Conservation (phyloP, 2,329 filamentous ascomycete genomes). For the Teratosphaeria viscida region DNA sequence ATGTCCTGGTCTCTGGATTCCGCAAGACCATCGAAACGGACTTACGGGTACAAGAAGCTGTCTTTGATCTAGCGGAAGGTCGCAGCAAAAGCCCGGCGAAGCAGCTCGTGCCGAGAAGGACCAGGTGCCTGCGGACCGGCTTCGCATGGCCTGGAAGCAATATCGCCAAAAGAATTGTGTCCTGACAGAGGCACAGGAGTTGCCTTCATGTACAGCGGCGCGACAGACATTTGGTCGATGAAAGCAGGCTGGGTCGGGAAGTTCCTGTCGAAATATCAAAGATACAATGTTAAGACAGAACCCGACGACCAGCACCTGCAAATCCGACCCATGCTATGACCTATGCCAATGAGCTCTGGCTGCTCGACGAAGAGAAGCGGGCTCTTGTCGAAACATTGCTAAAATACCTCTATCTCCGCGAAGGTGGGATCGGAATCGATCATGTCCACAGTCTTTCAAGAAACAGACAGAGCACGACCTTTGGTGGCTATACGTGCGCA, state of each 20-base stretch:
- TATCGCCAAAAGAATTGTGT: background rate
- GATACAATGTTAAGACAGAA: background rate
- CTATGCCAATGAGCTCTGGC: background rate
- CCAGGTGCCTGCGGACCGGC: background rate
- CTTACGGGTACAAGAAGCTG: background rate
- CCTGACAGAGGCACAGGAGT: background rate
- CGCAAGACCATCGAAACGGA: background rate
- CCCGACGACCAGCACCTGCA: background rate
- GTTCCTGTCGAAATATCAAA: background rate
- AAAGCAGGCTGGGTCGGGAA: background rate
- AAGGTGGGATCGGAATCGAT: background rate
- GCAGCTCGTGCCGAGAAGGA: background rate
- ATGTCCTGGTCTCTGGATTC: background rate
- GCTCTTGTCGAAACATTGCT: background rate
- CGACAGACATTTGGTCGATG: background rate
- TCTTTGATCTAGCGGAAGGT: background rate
- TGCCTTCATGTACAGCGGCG: background rate
- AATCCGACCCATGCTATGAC: background rate
- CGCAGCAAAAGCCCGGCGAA: background rate
- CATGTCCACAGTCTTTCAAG: background rate
- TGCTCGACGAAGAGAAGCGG: background rate
- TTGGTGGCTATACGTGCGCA: background rate
- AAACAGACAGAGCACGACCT: background rate
- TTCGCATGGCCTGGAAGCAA: background rate
- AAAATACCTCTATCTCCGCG: background rate